Base-by-base conservation (phyloP, 2,329 filamentous ascomycete species). In the Elsinoe batatas region DNA sequence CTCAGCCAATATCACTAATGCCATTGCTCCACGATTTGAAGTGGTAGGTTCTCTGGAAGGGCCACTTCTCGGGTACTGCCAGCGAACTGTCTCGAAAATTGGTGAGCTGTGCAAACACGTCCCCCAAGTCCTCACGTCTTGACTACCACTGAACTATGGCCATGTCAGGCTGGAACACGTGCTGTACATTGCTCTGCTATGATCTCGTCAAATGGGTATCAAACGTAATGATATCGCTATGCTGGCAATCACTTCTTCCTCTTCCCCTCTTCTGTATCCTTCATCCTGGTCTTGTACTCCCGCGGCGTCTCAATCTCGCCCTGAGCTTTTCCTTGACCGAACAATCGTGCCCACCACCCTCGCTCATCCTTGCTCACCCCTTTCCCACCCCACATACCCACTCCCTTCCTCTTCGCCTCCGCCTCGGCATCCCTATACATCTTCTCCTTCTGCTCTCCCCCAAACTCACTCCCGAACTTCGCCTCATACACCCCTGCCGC, bases 401-500 rank as follows among this genome's bases (percentile, higher is more conserved):
- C 63, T 56, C 67, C 67, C 47, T 62, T 70, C 60, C 64, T 62
- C 60, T 68, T 72, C 12, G 71, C 74, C 57, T 65, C 59, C 36
- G 58, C 60, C 71, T 91, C 84, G 5, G 83, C 83, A 58, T 74
- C 77, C 60, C 81, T 78, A 67, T 91, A 91, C 58, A 77, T 69
- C 47, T 75, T 72, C 78, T 84, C 63, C 49, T 64, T 70, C 26
- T 55, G 18, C 53, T 55, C 32, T 1, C 79, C 80, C 20, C 93
- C 93, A 75, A 93, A 98, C 67, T 97, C 93, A 17, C 82, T 85
- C 2, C 91, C 93, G 4, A 77, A 80, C 71, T 95, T 97, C 26
- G 89, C 91, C 72, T 97, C 93, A 68, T 97, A 98, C 2, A 93
- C 85, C 2, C 89, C 95, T 38, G 91, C 93, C 60, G 94, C 72